phyloP scores from a whole-genome alignment of 345 rosid species.

The Aquilaria malaccensis region DNA sequence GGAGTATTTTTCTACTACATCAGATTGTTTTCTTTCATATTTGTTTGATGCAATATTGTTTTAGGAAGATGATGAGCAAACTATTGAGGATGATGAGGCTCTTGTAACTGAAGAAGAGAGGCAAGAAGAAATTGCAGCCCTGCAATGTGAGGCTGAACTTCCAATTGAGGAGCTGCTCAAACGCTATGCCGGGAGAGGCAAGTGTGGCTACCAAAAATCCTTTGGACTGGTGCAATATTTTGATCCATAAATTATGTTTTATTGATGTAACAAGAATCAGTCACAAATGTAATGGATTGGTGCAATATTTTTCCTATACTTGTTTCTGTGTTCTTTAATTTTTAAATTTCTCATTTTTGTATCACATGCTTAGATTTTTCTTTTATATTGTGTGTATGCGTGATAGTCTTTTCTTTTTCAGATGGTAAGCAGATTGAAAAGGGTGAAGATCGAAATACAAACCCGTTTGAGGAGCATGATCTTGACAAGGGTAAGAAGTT shows the following conservation, averaged over 20 bases:
- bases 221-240: background rate
- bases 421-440: slow-evolving; percentile 32
- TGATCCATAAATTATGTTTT: background rate
- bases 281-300: background rate
- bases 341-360: background rate
- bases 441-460: slow-evolving; percentile 27
- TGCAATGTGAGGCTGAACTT: slow-evolving; percentile 70
- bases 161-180: slow-evolving; percentile 86
- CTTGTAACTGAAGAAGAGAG: slow-evolving; percentile 78
- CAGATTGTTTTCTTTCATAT: background rate
- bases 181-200: slow-evolving; percentile 57
- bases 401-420: background rate
- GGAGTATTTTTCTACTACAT: no score
- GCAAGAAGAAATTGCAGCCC: slow-evolving; percentile 83
- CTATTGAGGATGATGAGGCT: slow-evolving; percentile 93
- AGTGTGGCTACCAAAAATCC: background rate
- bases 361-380: background rate
- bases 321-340: background rate
- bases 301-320: background rate
- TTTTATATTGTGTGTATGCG: slow-evolving; percentile 5
- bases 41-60: slow-evolving; percentile 22
- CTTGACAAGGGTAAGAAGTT: slow-evolving; percentile 33
- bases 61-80: slow-evolving; percentile 98
- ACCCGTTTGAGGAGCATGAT: slow-evolving; percentile 26
- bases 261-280: background rate